Evolutionary conservation across 495 filamentous ascomycete species (phyloP), one percentile per base, ranked within the genome.

Genomic region (Neurospora sublineolata): DNA sequence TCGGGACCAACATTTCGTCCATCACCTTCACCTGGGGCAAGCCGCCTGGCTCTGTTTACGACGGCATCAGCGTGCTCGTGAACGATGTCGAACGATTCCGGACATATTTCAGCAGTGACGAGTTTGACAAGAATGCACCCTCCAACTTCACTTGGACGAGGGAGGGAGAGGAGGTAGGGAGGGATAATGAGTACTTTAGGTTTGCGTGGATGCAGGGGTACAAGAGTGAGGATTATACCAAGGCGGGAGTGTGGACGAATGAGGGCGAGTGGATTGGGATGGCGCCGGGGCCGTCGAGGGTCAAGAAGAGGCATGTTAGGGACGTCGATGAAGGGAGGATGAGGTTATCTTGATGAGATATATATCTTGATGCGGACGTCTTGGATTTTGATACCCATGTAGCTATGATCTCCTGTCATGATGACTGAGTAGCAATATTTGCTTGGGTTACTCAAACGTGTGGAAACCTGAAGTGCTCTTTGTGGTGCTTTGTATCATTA

Each of bases 41-140:
- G 7, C 75, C 82, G 16, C 83, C 84, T 83, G 91, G 81, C 82
- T 87, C 83, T 83, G 87, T 37, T 85, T 94, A 82, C 69, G 87
- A 97, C 76, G 95, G 94, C 0, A 84, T 98, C 20, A 94, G 92
- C 72, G 88, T 97, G 20, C 81, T 99, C 1, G 90, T 99, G 33
- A 97, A 99, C 77, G 95, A 99, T 73, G 95, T 99, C 0, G 95
- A 99, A 79, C 83, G 94, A 71, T 94, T 88, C 80, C 81, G 89
- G 11, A 86, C 86, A 8, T 93, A 82, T 75, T 85, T 79, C 60
- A 74, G 77, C 16, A 82, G 84, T 73, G 87, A 88, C 70, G 79
- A 72, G 38, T 70, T 79, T 2, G 84, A 81, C 64, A 81, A 79
- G 27, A 80, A 75, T 60, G 36, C 69, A 8, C 67, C 71, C 0